A percentile compares a stretch with the other conserved stretches of the same genome.
Evolutionary conservation across 2,329 filamentous ascomycete species (phyloP).

Genomic region (Talaromyces sp.): DNA sequence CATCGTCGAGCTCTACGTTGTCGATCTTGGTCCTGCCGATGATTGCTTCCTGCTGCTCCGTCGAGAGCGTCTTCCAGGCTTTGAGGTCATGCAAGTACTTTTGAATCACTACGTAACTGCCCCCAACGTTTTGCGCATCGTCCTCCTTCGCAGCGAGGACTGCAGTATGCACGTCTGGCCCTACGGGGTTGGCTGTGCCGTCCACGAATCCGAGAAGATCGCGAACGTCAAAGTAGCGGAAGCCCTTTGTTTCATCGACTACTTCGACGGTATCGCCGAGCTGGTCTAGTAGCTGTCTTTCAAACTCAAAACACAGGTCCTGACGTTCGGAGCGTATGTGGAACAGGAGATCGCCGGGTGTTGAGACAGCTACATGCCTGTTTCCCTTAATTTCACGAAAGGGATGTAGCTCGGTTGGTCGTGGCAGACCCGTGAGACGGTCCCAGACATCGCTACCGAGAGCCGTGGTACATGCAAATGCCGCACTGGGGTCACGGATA

Average conservation of each 20-base stretch:
- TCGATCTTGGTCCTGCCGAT: constrained; percentile 58
- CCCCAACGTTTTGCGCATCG: constrained; percentile 31
- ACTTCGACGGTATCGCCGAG: constrained; percentile 49
- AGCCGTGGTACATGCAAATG: constrained; percentile 53
- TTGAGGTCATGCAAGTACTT: constrained; percentile 56
- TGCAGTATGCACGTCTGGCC: constrained; percentile 41
- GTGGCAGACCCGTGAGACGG: constrained; percentile 41
- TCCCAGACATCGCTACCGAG: constrained; percentile 55
- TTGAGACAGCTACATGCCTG: constrained; percentile 52
- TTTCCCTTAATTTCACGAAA: constrained; percentile 49
- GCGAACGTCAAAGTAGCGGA: constrained; percentile 58
- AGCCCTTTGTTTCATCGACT: constrained; percentile 54
- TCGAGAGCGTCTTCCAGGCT: constrained; percentile 46
- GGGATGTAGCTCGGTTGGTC: constrained; percentile 51
- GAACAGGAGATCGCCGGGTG: constrained; percentile 56
- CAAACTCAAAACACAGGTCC: constrained; percentile 58
- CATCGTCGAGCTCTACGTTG: constrained; percentile 56
- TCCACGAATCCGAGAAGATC: constrained; percentile 60
- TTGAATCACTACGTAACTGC: constrained; percentile 58
- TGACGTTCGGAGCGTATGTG: constrained; percentile 57
- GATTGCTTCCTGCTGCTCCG: constrained; percentile 54
- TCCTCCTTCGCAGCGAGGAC: constrained; percentile 41
- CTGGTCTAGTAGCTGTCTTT: constrained; percentile 51
- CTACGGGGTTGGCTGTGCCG: constrained; percentile 57
- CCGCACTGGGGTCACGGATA: constrained; percentile 47